Evolutionary conservation across 768 basidiomycete species (phyloP), one percentile per base, ranked within the genome.

Genomic region (Russula sp.): DNA sequence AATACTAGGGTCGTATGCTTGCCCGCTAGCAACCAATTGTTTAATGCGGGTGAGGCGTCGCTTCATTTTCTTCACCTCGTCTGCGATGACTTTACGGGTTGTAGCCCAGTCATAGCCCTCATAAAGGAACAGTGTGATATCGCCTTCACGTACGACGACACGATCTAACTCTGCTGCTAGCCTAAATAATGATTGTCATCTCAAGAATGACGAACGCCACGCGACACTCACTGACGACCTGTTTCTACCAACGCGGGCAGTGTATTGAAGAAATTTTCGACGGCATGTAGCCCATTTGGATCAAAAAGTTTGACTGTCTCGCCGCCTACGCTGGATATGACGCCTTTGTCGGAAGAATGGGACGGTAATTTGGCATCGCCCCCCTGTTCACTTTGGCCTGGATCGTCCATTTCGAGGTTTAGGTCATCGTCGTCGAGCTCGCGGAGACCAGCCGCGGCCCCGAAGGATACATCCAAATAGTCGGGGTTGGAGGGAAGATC

Each of bases 61-160:
- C 51, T 93, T 85, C 79, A 98, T 92, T 46, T 88, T 87, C 69
- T 88, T 91, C 49, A 93, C 82, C 71, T 93, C 88, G 41, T 90
- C 85, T 70, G 95, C 91, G 58, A 99, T 93, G 2, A 82, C 82
- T 73, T 81, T 86, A 36, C 96, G 85, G 4, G 97, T 99, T 51
- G 79, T 79, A 1, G 70, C 73, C 95, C 97, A 99, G 70, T 99
- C 97, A 68, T 94, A 99, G 2, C 97, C 97, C 59, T 94, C 92
- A 69, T 97, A 90, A 3, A 99, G 79, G 55, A 86, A 80, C 25
- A 98, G 68, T 1, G 80, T 80, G 51, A 89, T 72, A 65, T 89
- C 80, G 57, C 82, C 84, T 46, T 88, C 74, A 46, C 80, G 77
- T 5, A 91, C 67, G 29, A 83, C 79, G 59, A 88, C 68, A 34